Evolutionary conservation across 1,139 yeast genomes (phyloP), one percentile per base, ranked within the genome.

Genomic region (Taphrina communis): DNA sequence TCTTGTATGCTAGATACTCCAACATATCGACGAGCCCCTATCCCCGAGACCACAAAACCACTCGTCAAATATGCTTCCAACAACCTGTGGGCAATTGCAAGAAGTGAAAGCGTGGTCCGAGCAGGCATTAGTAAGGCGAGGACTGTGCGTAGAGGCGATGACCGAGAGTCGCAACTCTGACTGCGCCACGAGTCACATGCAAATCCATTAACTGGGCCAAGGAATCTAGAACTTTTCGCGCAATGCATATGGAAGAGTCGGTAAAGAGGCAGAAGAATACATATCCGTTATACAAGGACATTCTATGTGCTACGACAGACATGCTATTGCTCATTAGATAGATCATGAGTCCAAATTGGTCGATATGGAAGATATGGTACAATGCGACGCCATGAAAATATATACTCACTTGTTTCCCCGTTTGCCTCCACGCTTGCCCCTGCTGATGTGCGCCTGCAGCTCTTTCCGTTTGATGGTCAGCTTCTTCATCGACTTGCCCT

Each of bases 401-500:
- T 21, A 3, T 50, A 11, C 31, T 50, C 31, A 58, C 62, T 58
- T 58, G 62, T 63, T 63, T 17, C 67, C 67, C 6, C 67, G 52
- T 36, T 57, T 56, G 19, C 67, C 67, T 38, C 67, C 67, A n/a
- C 67, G 60, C 41, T 56, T 58, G 50, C 63, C 65, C 25, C 67
- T 55, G 38, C 57, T 65, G 55, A 69, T 60, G 76, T 94, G 99
- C 1, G 96, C 96, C 72, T 88, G 82, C 74, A 94, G 82, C 19
- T 89, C 87, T 79, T 87, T 89, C 79, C 92, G 98, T 79, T 92
- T 87, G 79, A 94, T 98, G 75, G 97, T 84, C 76, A 94, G 82
- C 69, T 97, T 90, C 83, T 89, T 83, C 80, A 88, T 90, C 72
- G 89, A 94, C 79, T 94, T 94, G 72, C 99, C 98, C 80, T 90